phyloP scores from a whole-genome alignment of 1,284 basidiomycete genomes.

The Trametes pubescens region DNA sequence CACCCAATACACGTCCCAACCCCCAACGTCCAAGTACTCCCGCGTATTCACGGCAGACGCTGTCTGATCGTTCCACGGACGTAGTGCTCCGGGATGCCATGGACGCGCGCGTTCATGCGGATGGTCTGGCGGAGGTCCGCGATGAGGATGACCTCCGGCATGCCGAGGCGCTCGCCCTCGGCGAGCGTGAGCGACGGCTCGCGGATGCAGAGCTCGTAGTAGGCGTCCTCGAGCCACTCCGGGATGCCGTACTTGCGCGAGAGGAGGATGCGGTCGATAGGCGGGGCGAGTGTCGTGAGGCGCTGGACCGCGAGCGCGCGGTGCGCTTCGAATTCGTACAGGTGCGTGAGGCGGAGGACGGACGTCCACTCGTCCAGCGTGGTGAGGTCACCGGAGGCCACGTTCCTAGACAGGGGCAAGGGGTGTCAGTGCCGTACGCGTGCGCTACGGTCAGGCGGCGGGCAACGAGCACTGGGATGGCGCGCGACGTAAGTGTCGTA shows the following conservation, averaged over 20 bases:
- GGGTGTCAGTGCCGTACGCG: too few species aligned
- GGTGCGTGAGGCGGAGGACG: constrained; percentile 39
- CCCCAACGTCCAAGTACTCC: too few species aligned
- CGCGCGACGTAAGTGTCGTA: neutral
- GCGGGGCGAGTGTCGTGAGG: constrained; percentile 32
- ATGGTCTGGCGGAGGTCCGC: constrained; percentile 29
- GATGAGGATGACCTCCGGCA: constrained; percentile 35
- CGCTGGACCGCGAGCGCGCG: constrained; percentile 38
- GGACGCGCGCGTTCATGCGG: neutral
- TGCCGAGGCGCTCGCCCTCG: constrained; percentile 37
- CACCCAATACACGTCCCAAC: too few species aligned
- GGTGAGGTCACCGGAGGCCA: constrained; percentile 29
- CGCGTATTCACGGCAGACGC: too few species aligned
- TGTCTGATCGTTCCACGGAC: neutral
- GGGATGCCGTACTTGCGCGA: constrained; percentile 36
- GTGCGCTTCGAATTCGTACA: constrained; percentile 36
- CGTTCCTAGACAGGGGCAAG: constrained; percentile 26
- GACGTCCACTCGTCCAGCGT: constrained; percentile 42
- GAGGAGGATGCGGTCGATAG: constrained; percentile 38
- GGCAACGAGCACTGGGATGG: neutral
- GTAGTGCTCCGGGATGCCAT: constrained; percentile 11
- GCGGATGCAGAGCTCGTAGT: constrained; percentile 35
- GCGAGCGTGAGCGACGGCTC: constrained; percentile 36
- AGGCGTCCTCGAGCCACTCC: constrained; percentile 36
- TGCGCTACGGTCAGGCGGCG: neutral